Evolutionary conservation across 768 basidiomycete species (phyloP), one percentile per base, ranked within the genome.

Genomic region (Roridomyces roridus): DNA sequence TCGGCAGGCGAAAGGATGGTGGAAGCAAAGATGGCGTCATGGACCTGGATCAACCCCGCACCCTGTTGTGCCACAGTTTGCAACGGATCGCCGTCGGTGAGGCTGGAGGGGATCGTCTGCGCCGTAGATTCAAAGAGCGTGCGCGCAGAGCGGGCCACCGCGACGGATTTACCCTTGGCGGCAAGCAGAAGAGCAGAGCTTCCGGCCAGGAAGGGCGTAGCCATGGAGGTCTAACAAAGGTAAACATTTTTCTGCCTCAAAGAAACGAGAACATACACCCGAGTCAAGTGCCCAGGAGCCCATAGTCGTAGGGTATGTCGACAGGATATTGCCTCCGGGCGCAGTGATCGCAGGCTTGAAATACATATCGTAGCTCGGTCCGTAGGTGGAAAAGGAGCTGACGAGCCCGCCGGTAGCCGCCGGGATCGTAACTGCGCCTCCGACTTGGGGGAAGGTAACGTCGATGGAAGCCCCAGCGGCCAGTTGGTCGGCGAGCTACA

Each of bases 361-460:
- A 72, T 72, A 79, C 59, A 85, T 74, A 63, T 88, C 85, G 64
- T 85, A 81, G 5, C 83, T 77, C 1, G 86, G 86, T 2, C 87
- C 87, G 53, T 81, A 85, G 71, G 73, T 74, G 8, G 82, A 79
- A 69, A 84, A 85, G 18, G 69, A 65, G 1, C 83, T 85, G 18
- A 85, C 79, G 39, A 85, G 74, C 12, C 86, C 86, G 17, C 85
- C 86, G 5, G 71, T 68, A 11, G 79, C 73, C 57, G 84, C 80
- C 17, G 80, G 78, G 67, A 81, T 75, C 24, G 80, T 66, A 47
- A 73, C 71, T 6, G 71, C 63, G 1, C 66, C 77, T 18, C 80
- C 80, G 24, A 67, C 64, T 69, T 82, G 80, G 37, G 80, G 81
- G 75, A 83, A 83, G 2, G 79, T 72, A 36, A 84, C 51, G 4